Base-by-base conservation (phyloP, 805 yeast genomes). In the Cephaloascus fragrans region DNA sequence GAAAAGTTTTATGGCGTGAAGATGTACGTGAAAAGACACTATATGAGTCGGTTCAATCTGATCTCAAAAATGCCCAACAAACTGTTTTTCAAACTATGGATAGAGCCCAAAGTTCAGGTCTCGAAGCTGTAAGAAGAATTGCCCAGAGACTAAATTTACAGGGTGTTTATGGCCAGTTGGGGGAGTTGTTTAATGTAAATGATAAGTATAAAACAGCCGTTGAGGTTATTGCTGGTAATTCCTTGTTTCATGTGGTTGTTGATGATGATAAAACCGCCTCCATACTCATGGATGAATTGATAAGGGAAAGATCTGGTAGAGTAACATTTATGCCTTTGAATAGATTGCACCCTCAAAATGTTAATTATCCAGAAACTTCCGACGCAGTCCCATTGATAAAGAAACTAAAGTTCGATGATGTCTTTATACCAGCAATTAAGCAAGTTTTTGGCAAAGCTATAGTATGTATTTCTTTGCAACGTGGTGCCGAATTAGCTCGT, bases 251-350 rank as follows among this genome's bases (percentile, higher is more conserved):
- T 54, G 77, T 90, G 23, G 93, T 93, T 18, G 97, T 90, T 12
- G 95, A 88, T 51, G 79, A 71, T 33, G 96, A 90, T 44, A 78
- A 73, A 38, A 85, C 95, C 2, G 97, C 97, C 0, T 69, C 86
- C 9, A 55, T 74, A 15, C 57, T 90, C 3, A 83, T 89, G 83
- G 81, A 80, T 34, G 88, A 86, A 53, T 64, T 93, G 41, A 69
- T 71, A 4, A 66, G 82, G 38, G 77, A 74, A 43, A 77, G 75
- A 44, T 71, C 80, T 4, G 97, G 97, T 2, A 71, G 96, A 50
- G 89, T 84, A 0, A 87, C 97, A 0, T 88, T 93, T 49, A 79
- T 93, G 66, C 97, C 98, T 1, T 62, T 93, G 45, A 86, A 88
- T 52, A 67, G 94, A 48, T 51, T 93, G 14, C 47, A 55, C 4